These are phyloP conservation scores for Verticillium alfalfae DNA, from an alignment of 2,329 filamentous ascomycete genomes.

Conservation along the genomic window DNA sequence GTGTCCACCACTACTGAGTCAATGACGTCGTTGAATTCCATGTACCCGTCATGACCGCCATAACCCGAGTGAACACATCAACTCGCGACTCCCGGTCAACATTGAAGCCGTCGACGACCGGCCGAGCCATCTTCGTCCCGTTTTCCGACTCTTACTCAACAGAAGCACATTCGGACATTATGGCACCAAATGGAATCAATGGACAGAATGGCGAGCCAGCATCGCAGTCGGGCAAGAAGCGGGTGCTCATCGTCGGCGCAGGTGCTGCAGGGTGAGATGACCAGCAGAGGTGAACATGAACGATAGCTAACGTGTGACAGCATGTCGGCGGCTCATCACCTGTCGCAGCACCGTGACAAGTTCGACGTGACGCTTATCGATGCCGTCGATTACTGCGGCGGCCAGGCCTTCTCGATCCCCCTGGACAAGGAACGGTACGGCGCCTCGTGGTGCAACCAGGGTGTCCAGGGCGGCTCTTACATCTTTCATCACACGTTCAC, in stretches of 20 bases:
- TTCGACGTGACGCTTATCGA: constrained; percentile 56
- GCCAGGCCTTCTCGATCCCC: constrained; percentile 57
- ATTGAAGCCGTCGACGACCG: neutral
- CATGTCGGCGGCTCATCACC: constrained; percentile 54
- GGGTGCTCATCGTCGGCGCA: constrained; percentile 33
- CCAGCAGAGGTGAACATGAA: neutral
- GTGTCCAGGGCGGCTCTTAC: constrained; percentile 52
- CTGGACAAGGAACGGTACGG: constrained; percentile 52
- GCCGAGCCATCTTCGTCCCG: neutral
- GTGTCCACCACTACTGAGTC: neutral
- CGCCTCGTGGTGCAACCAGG: constrained; percentile 59
- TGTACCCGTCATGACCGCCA: neutral
- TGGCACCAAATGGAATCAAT: neutral
- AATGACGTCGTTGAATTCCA: neutral
- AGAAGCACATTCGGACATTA: neutral
- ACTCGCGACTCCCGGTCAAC: neutral
- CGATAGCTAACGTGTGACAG: constrained; percentile 10
- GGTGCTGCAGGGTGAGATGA: constrained; percentile 28
- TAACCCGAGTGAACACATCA: neutral
- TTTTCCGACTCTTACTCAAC: no score
- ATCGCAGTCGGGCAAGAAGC: constrained; percentile 13
- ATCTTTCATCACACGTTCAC: constrained; percentile 61
- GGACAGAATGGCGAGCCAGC: neutral
- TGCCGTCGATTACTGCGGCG: constrained; percentile 53
- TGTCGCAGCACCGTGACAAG: constrained; percentile 52